Conservation (phyloP, 1,139 yeast species). For the Kazachstania sp. region DNA sequence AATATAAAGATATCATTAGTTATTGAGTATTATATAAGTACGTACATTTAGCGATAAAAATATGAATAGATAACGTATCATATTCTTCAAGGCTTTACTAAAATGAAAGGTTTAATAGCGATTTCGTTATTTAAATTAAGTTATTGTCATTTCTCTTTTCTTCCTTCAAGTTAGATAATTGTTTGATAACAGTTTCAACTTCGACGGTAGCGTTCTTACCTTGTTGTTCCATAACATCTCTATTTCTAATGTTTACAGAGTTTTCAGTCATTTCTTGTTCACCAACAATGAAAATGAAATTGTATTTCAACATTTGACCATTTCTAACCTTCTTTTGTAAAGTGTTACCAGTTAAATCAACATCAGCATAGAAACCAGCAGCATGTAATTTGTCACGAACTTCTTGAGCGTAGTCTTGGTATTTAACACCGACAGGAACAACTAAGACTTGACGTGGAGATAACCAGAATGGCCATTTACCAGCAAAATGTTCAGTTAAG, state of each 20-base stretch:
- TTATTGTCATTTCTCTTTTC: conserved; percentile 64
- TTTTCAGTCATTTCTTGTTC: conserved; percentile 74
- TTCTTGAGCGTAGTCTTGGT: conserved; percentile 76
- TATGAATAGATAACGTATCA: too few relatives aligned
- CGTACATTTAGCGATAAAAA: background rate
- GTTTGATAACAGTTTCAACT: conserved; percentile 60
- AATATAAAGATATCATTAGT: background rate
- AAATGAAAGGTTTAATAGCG: background rate
- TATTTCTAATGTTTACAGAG: conserved; percentile 84
- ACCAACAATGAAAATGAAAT: conserved; percentile 93
- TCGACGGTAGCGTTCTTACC: conserved; percentile 79
- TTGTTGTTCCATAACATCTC: conserved; percentile 81
- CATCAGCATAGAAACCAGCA: conserved; percentile 80
- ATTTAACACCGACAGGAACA: conserved; percentile 92
- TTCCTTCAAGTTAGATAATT: conserved; percentile 53
- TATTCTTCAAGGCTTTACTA: too few relatives aligned
- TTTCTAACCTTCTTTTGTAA: conserved; percentile 93
- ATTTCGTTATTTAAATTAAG: conserved; percentile 14
- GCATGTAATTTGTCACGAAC: conserved; percentile 60
- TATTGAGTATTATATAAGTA: background rate
- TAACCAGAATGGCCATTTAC: conserved; percentile 99
- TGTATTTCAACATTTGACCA: conserved; percentile 87
- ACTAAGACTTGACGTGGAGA: conserved; percentile 94
- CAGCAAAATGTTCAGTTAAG: conserved; percentile 92
- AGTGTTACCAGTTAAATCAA: conserved; percentile 87